Conservation (phyloP, 1,139 yeast genomes). For the Yarrowia galli region DNA sequence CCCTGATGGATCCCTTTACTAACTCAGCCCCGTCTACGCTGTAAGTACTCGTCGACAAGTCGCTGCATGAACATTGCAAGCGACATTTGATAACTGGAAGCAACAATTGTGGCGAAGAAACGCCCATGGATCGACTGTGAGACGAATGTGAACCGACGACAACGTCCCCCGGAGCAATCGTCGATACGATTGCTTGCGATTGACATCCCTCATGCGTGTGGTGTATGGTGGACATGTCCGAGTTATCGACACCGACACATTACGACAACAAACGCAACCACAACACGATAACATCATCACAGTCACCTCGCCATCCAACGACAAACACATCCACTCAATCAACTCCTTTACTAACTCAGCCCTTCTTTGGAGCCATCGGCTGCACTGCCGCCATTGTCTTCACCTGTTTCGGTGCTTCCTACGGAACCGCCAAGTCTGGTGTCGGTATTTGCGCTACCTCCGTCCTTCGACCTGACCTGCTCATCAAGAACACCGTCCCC, state of each 20-base stretch:
- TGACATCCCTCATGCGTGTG: too few relatives aligned
- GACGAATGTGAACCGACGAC: background rate
- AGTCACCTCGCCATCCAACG: background rate
- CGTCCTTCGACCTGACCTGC: conserved; percentile 94
- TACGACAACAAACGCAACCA: background rate
- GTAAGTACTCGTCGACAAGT: conserved; percentile 48
- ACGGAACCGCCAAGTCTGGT: conserved; percentile 99
- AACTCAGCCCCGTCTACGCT: conserved; percentile 75
- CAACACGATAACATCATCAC: background rate
- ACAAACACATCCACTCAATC: background rate
- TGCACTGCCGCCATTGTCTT: conserved; percentile 99
- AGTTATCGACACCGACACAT: background rate
- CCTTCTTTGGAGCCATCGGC: conserved; percentile 97
- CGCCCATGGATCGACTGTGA: background rate
- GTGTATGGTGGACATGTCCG: background rate
- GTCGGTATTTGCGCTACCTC: conserved; percentile 99
- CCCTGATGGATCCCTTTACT: conserved; percentile 1
- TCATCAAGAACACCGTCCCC: conserved; percentile 71
- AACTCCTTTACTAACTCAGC: conserved; percentile 50
- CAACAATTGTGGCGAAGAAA: conserved; percentile 3
- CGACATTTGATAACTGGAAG: background rate
- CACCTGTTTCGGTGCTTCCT: conserved; percentile 99
- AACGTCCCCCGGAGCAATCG: background rate
- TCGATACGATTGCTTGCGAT: conserved; percentile 1
- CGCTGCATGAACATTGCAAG: conserved; percentile 25